Conservation (phyloP, 2,329 filamentous ascomycete species). For the Tolypocladium paradoxum region DNA sequence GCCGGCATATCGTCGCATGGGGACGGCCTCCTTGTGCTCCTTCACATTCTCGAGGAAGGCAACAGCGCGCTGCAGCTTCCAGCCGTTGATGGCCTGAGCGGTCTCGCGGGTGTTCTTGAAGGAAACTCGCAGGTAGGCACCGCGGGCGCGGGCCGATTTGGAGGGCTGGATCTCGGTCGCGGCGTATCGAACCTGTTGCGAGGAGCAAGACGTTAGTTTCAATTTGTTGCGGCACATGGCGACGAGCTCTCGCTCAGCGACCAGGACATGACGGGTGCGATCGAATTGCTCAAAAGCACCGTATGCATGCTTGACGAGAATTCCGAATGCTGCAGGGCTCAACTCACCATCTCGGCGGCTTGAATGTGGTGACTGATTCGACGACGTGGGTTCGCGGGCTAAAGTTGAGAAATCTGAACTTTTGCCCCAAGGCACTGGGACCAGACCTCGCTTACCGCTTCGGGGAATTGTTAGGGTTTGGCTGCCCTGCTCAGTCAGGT, state of each 20-base stretch:
- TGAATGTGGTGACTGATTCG: constrained; percentile 43
- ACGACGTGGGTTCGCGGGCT: constrained; percentile 38
- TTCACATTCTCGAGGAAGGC: constrained; percentile 97
- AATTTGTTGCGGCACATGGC: not conserved
- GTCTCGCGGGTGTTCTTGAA: constrained; percentile 99
- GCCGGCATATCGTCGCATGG: constrained; percentile 95
- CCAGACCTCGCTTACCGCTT: constrained; percentile 35
- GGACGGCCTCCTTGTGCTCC: constrained; percentile 93
- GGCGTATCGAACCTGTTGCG: constrained; percentile 81
- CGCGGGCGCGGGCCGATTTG: constrained; percentile 95
- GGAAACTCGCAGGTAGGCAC: constrained; percentile 96
- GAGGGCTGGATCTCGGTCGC: constrained; percentile 74
- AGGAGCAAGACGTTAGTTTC: not conserved
- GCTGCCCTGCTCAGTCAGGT: constrained; percentile 21
- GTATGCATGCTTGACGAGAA: constrained; percentile 1
- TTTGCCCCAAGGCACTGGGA: constrained; percentile 27
- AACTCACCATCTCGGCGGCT: constrained; percentile 48
- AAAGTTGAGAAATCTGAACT: constrained; percentile 36
- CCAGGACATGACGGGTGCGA: not conserved
- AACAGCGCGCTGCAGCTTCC: constrained; percentile 91
- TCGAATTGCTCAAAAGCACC: not conserved
- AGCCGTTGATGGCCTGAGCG: constrained; percentile 98
- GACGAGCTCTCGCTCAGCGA: not conserved
- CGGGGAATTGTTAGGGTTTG: constrained; percentile 28
- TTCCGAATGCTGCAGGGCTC: constrained; percentile 6